Conservation (phyloP, 1,284 basidiomycete species). For the Marasmius fiardii region DNA sequence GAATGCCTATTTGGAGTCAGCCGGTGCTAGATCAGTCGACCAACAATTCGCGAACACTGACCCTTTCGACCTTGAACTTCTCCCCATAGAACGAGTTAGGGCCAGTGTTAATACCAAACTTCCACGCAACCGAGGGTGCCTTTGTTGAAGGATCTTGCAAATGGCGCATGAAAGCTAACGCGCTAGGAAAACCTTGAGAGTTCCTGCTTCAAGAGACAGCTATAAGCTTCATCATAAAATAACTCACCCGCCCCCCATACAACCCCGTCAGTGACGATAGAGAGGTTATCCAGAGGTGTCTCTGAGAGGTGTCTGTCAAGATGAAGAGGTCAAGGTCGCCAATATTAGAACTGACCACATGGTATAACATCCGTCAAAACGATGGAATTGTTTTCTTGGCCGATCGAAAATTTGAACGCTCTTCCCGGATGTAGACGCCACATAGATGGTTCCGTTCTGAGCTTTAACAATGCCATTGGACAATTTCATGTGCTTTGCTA, state of each 20-base stretch:
- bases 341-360: constrained; percentile 29
- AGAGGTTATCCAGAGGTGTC: constrained; percentile 50
- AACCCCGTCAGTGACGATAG: constrained; percentile 51
- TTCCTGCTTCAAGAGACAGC: not conserved
- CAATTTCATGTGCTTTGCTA: constrained; percentile 36
- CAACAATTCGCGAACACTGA: constrained; percentile 19
- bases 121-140: constrained; percentile 45
- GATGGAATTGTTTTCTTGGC: constrained; percentile 53
- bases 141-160: constrained; percentile 33
- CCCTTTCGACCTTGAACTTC: constrained; percentile 62
- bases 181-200: constrained; percentile 32
- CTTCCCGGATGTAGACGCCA: constrained; percentile 40
- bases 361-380: constrained; percentile 42
- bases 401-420: constrained; percentile 48
- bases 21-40: constrained; percentile 8
- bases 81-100: constrained; percentile 52
- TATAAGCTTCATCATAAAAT: not conserved
- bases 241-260: constrained; percentile 55
- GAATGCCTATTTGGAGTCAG: constrained; percentile 41
- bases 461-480: constrained; percentile 58
- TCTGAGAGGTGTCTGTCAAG: constrained; percentile 38
- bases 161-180: constrained; percentile 28
- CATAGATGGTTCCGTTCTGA: constrained; percentile 54
- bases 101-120: constrained; percentile 51
- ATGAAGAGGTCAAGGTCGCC: too few relatives aligned